Base-by-base conservation (phyloP, 345 rosid genomes). In the Pistacia integerrima region DNA sequence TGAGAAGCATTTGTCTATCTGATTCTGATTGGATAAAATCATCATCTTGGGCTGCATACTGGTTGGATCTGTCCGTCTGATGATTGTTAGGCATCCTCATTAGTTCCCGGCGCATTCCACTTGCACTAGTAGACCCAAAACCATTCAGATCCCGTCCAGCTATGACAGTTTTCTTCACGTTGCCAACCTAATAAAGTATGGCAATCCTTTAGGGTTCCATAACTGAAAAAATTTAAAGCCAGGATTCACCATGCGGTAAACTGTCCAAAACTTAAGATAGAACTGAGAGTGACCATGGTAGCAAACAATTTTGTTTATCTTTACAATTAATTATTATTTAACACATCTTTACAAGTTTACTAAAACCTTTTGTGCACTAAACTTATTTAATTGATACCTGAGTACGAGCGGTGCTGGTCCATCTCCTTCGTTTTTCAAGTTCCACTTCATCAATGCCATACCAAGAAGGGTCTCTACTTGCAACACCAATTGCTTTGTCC, bases 1-100 rank as follows among this genome's bases (percentile, higher is more conserved):
- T 94, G 75, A 96, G 91, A 82, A 96, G 97, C 90, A 91, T 57
- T 57, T 96, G 99, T 80, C 97, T 89, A 80, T 96, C 98, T 76
- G 99, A 96, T 82, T 92, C 98, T 35, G 98, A 96, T 76, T 88
- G 81, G 83, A 96, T 89, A 73, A 90, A 91, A 80, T 91, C 88
- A 55, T 92, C 86, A 33, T 89, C 92, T 73, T 84, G 88, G 20
- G 82, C 78, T 64, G 76, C 49, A 44, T 92, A 96, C 38, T 85
- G 94, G 69, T 88, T 87, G 70, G 85, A 88, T 84, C 77, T 85
- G 67, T 82, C 91, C 36, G 84, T 75, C 77, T 90, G 91, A 73
- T 54, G 84, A 72, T 89, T 72, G 80, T 92, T 84, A 55, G 94
- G 95, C 84, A 96, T 76, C 84, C 97, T 88, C 97, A 96, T 84